Conservation (phyloP, 176 grass and related monocot genomes). For the Puya raimondii region DNA sequence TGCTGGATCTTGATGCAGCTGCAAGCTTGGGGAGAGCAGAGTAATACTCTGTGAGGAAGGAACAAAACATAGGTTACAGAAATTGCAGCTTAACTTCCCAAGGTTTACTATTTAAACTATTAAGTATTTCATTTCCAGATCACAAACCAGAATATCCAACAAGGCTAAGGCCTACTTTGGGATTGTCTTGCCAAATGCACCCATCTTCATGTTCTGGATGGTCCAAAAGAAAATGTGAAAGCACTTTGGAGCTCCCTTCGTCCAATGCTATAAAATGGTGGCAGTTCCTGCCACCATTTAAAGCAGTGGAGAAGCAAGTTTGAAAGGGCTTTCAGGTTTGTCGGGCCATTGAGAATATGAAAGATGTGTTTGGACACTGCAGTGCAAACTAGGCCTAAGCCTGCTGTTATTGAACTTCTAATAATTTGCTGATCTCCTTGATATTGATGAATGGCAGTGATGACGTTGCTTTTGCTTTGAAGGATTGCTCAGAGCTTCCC, state of each 20-base stretch:
- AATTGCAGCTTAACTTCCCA: constrained; percentile 89
- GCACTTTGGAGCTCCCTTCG: too few species aligned
- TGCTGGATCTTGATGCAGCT: constrained; percentile 25
- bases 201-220: background rate
- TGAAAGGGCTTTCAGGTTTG: too few species aligned
- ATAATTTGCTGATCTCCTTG: constrained; percentile 3
- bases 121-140: background rate
- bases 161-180: too few species aligned
- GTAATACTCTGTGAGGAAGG: constrained; percentile 90
- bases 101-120: constrained; percentile 38
- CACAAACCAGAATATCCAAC: background rate
- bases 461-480: constrained; percentile 89
- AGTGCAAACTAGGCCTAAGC: background rate
- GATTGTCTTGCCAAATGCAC: background rate
- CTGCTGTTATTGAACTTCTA: constrained; percentile 4
- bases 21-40: constrained; percentile 86
- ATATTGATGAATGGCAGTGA: constrained; percentile 46
- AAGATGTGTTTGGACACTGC: too few species aligned
- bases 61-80: constrained; percentile 77
- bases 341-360: too few species aligned
- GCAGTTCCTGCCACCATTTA: too few species aligned
- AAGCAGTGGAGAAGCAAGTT: too few species aligned
- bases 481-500: constrained; percentile 64
- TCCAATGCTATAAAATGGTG: too few species aligned
- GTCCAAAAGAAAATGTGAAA: too few species aligned